A percentile compares a stretch with the other conserved stretches of the same genome.
Evolutionary conservation across 2,329 filamentous ascomycete species (phyloP).

Genomic region (Tolypocladium amazonense): DNA sequence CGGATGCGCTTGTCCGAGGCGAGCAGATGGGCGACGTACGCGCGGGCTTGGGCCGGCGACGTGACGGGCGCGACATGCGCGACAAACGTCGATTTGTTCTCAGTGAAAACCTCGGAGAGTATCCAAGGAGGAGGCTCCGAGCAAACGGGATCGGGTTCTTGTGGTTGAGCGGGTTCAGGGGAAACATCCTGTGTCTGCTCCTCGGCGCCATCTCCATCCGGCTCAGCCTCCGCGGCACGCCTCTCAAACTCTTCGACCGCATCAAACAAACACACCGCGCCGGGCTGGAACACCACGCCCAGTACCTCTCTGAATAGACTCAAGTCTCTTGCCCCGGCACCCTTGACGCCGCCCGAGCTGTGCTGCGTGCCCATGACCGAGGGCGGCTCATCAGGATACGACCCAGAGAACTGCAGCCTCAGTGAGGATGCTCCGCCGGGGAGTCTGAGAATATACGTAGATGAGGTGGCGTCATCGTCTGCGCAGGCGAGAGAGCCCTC

Average conservation of each 20-base stretch:
- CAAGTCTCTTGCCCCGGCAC: slow-evolving; percentile 63
- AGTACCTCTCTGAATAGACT: slow-evolving; percentile 58
- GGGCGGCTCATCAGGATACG: slow-evolving; percentile 69
- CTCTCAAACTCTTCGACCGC: slow-evolving; percentile 65
- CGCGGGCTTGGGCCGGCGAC: slow-evolving; percentile 59
- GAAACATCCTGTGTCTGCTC: slow-evolving; percentile 9
- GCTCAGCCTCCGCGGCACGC: slow-evolving; percentile 20
- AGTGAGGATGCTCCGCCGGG: slow-evolving; percentile 51
- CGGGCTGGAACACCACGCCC: slow-evolving; percentile 55
- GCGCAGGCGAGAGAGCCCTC: slow-evolving; percentile 46
- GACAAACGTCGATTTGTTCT: slow-evolving; percentile 82
- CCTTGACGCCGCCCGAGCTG: slow-evolving; percentile 61
- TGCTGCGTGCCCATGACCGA: slow-evolving; percentile 70
- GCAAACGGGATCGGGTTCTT: slow-evolving; percentile 8
- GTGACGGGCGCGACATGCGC: slow-evolving; percentile 63
- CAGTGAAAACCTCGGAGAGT: slow-evolving; percentile 60
- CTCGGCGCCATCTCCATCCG: not conserved
- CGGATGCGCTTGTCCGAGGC: slow-evolving; percentile 75
- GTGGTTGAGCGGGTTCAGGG: not conserved
- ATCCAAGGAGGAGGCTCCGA: slow-evolving; percentile 51
- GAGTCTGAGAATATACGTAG: slow-evolving; percentile 52
- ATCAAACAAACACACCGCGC: slow-evolving; percentile 80
- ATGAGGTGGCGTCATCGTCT: slow-evolving; percentile 16
- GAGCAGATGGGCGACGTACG: slow-evolving; percentile 64
- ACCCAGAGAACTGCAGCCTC: slow-evolving; percentile 55